Base-by-base conservation (phyloP, 2,329 filamentous ascomycete species). In the Sporothrix schenckii region DNA sequence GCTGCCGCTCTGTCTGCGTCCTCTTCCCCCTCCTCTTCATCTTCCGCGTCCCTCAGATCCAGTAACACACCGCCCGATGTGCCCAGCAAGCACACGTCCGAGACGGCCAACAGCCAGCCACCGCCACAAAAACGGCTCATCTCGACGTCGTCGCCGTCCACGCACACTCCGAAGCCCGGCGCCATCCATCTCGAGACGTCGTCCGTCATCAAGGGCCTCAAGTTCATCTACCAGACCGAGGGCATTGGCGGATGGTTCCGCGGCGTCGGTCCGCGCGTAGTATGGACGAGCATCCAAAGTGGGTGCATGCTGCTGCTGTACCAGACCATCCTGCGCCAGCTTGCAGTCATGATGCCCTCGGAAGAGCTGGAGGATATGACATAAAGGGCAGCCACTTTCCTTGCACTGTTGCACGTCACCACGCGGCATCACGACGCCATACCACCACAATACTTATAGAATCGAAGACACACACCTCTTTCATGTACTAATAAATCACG, bases 221-320 rank as follows among this genome's bases (percentile, higher is more conserved):
- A 86, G 75, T 86, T 97, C 74, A 96, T 99, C 76, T 99, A 98
- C 81, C 89, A 87, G 74, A 92, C 91, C 6, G 95, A 99, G 80
- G 95, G 95, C 1, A 75, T 98, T 19, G 87, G 87, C 2, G 96
- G 95, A 1, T 96, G 93, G 89, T 99, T 99, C 81, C 88, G 95
- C 71, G 95, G 95, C 34, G 94, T 99, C 1, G 94, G 94, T 0
- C 95, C 95, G 1, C 88, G 95, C 69, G 91, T 91, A 70, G 92
- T 98, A 16, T 99, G 95, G 95, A 99, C 95, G 27, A 97, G 94
- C 77, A 92, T 98, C 71, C 95, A 99, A 83, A 97, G 92, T 77
- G 92, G 94, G 54, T 97, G 93, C 74, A 98, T 98, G 94, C 84
- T 98, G 78, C 94, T 98, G 75, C 84, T 97, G 79, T 98, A 98